Conservation (phyloP, 768 basidiomycete species). For the Lactifluus subvellereus region DNA sequence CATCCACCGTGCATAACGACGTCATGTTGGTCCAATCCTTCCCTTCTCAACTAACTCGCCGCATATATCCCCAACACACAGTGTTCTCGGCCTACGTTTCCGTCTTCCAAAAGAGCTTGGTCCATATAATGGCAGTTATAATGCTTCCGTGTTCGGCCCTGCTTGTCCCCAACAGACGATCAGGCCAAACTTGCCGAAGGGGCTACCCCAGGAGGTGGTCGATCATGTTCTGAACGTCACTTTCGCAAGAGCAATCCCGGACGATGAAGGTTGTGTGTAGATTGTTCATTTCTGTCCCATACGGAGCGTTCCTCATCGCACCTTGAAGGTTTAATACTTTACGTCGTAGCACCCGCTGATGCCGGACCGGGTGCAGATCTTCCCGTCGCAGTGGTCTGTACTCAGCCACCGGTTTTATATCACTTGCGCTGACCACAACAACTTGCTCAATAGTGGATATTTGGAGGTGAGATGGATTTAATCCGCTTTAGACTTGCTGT, state of each 20-base stretch:
- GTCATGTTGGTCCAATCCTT: background rate
- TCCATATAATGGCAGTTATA: slow-evolving; percentile 20
- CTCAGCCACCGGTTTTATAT: background rate
- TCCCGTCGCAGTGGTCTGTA: slow-evolving; percentile 27
- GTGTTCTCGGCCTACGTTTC: slow-evolving; percentile 35
- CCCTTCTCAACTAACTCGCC: background rate
- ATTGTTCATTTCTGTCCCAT: background rate
- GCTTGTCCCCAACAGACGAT: slow-evolving; percentile 27
- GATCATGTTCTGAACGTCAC: background rate
- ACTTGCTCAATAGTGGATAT: slow-evolving; percentile 24
- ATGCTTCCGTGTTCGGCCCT: slow-evolving; percentile 22
- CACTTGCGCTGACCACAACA: background rate
- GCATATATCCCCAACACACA: slow-evolving; percentile 9
- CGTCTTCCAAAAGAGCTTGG: slow-evolving; percentile 28
- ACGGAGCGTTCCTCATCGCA: background rate
- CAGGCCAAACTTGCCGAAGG: background rate
- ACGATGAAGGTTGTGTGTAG: slow-evolving; percentile 24
- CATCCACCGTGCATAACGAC: slow-evolving; percentile 33
- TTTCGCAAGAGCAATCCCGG: background rate
- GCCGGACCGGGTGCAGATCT: slow-evolving; percentile 12
- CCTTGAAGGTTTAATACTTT: slow-evolving; percentile 25
- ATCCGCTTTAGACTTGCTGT: background rate
- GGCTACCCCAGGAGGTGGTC: background rate
- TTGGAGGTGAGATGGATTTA: slow-evolving; percentile 16
- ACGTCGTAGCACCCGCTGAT: slow-evolving; percentile 22